Evolutionary conservation across 495 filamentous ascomycete species (phyloP).

Genomic region (Xylaria palmicola): DNA sequence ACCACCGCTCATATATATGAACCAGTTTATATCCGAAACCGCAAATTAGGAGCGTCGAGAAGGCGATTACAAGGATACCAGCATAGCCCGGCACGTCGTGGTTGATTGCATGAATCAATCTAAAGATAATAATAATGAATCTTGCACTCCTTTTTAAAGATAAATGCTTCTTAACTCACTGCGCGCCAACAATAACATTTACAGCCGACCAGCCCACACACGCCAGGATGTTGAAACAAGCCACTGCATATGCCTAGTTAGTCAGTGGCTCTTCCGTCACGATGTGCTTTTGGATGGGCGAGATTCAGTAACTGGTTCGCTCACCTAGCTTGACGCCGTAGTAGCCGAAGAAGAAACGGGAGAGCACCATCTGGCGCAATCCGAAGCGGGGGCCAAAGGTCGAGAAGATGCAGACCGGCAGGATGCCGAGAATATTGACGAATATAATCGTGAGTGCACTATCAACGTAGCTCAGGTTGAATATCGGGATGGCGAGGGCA

Average conservation of each 20-base stretch:
- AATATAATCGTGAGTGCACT: conserved; percentile 74
- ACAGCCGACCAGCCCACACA: conserved; percentile 76
- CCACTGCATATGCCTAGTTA: conserved; percentile 44
- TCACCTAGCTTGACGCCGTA: conserved; percentile 69
- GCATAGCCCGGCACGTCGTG: conserved; percentile 66
- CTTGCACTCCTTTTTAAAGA: too few relatives aligned
- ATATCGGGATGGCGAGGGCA: conserved; percentile 65
- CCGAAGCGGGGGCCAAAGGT: conserved; percentile 78
- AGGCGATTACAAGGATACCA: conserved; percentile 74
- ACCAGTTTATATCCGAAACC: conserved; percentile 79
- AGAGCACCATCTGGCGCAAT: conserved; percentile 83
- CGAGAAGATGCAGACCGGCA: conserved; percentile 77
- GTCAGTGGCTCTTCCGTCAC: not conserved
- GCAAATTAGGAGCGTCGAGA: conserved; percentile 68
- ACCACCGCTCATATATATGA: conserved; percentile 77
- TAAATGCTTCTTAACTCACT: too few relatives aligned
- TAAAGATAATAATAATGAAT: too few relatives aligned
- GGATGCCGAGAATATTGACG: conserved; percentile 72
- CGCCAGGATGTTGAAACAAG: conserved; percentile 71
- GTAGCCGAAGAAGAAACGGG: conserved; percentile 78
- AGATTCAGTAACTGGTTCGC: conserved; percentile 15
- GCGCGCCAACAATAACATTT: conserved; percentile 72
- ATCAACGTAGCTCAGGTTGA: conserved; percentile 71
- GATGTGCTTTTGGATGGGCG: not conserved
- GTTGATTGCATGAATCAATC: conserved; percentile 78